Conservation (phyloP, 768 basidiomycete genomes). For the Trametes meyenii region DNA sequence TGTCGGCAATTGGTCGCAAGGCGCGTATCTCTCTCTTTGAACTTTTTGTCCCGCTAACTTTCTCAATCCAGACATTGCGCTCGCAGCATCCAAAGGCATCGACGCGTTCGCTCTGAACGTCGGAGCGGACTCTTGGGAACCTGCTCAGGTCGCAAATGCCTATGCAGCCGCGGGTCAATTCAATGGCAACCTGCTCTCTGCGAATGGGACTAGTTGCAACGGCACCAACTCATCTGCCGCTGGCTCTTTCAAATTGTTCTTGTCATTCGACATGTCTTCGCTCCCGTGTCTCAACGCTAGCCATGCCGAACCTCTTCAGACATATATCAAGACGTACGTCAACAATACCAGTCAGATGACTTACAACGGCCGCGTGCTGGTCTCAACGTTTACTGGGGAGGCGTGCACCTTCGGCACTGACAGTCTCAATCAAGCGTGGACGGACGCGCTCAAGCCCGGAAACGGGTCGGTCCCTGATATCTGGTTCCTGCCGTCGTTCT, state of each 20-base stretch:
- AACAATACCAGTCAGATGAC: slow-evolving; percentile 62
- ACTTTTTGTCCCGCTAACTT: not conserved
- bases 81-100: slow-evolving; percentile 60
- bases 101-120: slow-evolving; percentile 76
- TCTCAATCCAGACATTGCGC: slow-evolving; percentile 43
- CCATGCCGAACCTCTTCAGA: slow-evolving; percentile 54
- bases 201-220: not conserved
- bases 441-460: slow-evolving; percentile 51
- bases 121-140: slow-evolving; percentile 66
- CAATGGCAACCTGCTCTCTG: slow-evolving; percentile 2
- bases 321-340: slow-evolving; percentile 55
- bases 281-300: slow-evolving; percentile 52
- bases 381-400: slow-evolving; percentile 76
- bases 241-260: slow-evolving; percentile 53
- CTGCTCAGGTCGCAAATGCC: slow-evolving; percentile 62
- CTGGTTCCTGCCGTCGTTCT: slow-evolving; percentile 73
- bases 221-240: slow-evolving; percentile 24
- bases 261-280: slow-evolving; percentile 40
- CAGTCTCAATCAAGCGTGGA: slow-evolving; percentile 57
- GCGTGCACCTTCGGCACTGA: slow-evolving; percentile 65
- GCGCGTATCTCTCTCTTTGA: not conserved
- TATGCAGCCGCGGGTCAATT: slow-evolving; percentile 40
- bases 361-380: slow-evolving; percentile 51
- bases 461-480: slow-evolving; percentile 48
- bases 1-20: slow-evolving; percentile 42